A percentile compares a stretch with the other conserved stretches of the same genome.
Evolutionary conservation across 2,329 filamentous ascomycete genomes (phyloP).

Genomic region (Phialophora macrospora): DNA sequence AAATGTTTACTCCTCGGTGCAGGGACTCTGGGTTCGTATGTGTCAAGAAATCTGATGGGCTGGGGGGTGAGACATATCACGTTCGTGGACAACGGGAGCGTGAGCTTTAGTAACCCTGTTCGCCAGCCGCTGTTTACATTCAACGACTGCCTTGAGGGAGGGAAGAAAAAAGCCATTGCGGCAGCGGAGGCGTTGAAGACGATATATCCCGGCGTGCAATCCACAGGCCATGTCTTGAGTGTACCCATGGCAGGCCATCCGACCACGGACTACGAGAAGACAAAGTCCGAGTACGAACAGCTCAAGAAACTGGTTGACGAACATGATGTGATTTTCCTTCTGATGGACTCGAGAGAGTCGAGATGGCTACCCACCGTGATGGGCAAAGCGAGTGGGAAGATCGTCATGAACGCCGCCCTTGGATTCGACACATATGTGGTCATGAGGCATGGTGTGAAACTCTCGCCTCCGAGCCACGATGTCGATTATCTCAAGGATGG

Average conservation of each 20-base stretch:
- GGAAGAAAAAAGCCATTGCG: constrained; percentile 77
- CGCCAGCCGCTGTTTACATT: constrained; percentile 92
- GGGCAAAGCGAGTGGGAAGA: constrained; percentile 89
- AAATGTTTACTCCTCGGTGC: constrained; percentile 90
- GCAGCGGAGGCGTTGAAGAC: constrained; percentile 80
- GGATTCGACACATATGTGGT: constrained; percentile 97
- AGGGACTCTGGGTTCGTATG: constrained; percentile 91
- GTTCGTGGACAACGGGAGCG: constrained; percentile 89
- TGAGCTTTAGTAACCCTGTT: constrained; percentile 96
- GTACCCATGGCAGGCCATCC: constrained; percentile 97
- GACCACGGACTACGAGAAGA: constrained; percentile 72
- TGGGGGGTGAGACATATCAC: constrained; percentile 97
- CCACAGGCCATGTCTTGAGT: constrained; percentile 76
- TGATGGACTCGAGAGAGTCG: constrained; percentile 95
- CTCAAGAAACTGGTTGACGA: constrained; percentile 75
- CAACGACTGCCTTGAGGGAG: constrained; percentile 83
- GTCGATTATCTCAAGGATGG: constrained; percentile 42
- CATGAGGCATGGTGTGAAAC: constrained; percentile 86
- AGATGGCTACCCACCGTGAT: constrained; percentile 96
- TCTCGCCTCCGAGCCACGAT: constrained; percentile 51
- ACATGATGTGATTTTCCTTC: constrained; percentile 91
- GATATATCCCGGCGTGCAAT: constrained; percentile 89
- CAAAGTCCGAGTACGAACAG: constrained; percentile 74
- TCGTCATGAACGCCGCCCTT: constrained; percentile 94
- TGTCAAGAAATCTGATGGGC: constrained; percentile 86